Conservation (phyloP, 805 yeast species). For the Pichia occidentalis region DNA sequence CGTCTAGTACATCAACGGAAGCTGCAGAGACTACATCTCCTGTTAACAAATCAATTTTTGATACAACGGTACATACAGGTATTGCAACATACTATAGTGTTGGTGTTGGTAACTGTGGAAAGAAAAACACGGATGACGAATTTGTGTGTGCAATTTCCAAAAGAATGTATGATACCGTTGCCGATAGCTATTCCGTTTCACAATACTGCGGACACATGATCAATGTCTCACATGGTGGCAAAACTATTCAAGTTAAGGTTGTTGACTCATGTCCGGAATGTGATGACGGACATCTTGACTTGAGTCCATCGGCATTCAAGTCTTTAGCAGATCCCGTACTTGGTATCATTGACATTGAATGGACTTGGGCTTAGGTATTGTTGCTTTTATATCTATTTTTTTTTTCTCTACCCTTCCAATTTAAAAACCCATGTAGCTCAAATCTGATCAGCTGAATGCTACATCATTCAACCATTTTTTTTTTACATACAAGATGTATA, state of each 20-base stretch:
- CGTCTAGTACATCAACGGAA: too few species aligned
- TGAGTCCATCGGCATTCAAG: conserved; percentile 46
- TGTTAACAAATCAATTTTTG: too few species aligned
- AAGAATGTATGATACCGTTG: conserved; percentile 30
- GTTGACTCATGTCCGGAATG: conserved; percentile 52
- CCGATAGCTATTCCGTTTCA: conserved; percentile 24
- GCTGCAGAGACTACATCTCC: too few species aligned
- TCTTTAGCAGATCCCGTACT: conserved; percentile 38
- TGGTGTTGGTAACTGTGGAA: conserved; percentile 47
- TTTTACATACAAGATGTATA: too few species aligned
- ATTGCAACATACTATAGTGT: conserved; percentile 45
- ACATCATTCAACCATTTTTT: too few species aligned
- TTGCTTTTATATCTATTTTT: not conserved
- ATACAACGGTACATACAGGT: conserved; percentile 27
- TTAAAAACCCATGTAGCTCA: not conserved
- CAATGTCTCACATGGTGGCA: conserved; percentile 39
- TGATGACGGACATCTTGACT: conserved; percentile 39
- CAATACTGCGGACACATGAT: conserved; percentile 46
- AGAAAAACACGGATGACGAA: conserved; percentile 34
- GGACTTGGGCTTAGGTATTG: conserved; percentile 25
- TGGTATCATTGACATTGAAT: conserved; percentile 41
- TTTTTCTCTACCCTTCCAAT: not conserved
- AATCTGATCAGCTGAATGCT: not conserved
- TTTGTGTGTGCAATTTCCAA: conserved; percentile 45
- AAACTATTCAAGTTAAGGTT: conserved; percentile 45